Evolutionary conservation across 139 green algal species (phyloP).

Genomic region (Chara braunii): DNA sequence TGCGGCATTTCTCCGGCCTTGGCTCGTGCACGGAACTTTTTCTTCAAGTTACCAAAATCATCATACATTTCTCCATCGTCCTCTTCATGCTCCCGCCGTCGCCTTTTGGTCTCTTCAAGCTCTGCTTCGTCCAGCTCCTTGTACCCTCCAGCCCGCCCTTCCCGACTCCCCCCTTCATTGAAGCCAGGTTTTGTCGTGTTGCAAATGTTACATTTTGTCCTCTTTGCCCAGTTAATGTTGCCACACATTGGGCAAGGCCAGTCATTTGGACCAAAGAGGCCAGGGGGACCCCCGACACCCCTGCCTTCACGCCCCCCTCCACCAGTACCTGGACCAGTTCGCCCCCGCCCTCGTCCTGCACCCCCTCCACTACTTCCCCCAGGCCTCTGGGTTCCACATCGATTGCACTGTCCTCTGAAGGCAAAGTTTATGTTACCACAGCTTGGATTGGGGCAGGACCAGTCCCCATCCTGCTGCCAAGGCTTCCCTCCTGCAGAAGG

Average conservation of each 20-base stretch:
- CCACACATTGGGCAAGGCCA: constrained; percentile 41
- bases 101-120: constrained; percentile 30
- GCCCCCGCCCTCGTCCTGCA: constrained; percentile 1
- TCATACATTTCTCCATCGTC: constrained; percentile 45
- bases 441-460: constrained; percentile 36
- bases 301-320: background rate
- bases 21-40: constrained; percentile 39
- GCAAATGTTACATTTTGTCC: constrained; percentile 47
- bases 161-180: constrained; percentile 17
- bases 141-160: constrained; percentile 42
- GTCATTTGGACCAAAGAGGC: constrained; percentile 36
- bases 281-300: constrained; percentile 6
- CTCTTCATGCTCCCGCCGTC: constrained; percentile 42
- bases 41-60: constrained; percentile 49
- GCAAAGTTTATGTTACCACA: constrained; percentile 43
- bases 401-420: constrained; percentile 34
- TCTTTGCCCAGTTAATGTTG: constrained; percentile 48
- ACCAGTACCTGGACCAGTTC: too few relatives aligned
- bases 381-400: constrained; percentile 23
- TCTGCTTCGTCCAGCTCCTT: constrained; percentile 47
- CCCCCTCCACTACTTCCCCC: constrained; percentile 1
- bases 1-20: too few relatives aligned
- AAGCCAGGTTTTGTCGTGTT: constrained; percentile 25
- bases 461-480: constrained; percentile 37
- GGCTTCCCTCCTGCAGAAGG: constrained; percentile 5